Evolutionary conservation across 1,139 yeast species (phyloP).

Genomic region (Lodderomyces margitis): DNA sequence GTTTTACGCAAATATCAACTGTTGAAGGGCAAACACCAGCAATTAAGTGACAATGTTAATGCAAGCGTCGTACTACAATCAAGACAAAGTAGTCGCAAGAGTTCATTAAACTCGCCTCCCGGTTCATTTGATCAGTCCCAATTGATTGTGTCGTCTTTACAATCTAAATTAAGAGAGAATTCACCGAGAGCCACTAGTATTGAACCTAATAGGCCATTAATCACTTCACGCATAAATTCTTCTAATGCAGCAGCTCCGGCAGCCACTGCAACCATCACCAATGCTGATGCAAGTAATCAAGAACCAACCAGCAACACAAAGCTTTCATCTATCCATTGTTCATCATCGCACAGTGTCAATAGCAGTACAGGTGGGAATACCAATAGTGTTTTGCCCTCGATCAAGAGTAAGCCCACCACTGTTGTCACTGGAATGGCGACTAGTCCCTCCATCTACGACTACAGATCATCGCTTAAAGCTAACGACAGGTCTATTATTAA

Average conservation of each 20-base stretch:
- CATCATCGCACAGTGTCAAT: constrained; percentile 9
- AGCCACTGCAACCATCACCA: background rate
- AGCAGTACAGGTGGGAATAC: background rate
- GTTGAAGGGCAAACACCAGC: constrained; percentile 43
- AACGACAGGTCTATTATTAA: constrained; percentile 23
- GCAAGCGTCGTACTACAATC: constrained; percentile 37
- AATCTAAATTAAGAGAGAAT: constrained; percentile 40
- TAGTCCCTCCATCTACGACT: constrained; percentile 32
- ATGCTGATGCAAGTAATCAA: background rate
- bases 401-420: constrained; percentile 15
- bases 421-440: constrained; percentile 34
- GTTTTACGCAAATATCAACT: constrained; percentile 35
- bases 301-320: background rate
- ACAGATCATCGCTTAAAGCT: constrained; percentile 42
- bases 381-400: constrained; percentile 4
- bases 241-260: constrained; percentile 1
- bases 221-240: constrained; percentile 7
- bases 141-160: constrained; percentile 11
- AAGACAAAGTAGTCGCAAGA: constrained; percentile 30
- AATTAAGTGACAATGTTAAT: constrained; percentile 52
- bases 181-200: constrained; percentile 22
- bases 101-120: constrained; percentile 31
- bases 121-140: constrained; percentile 12
- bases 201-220: constrained; percentile 5
- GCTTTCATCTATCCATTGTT: constrained; percentile 2